Evolutionary conservation across 176 grass and related monocot genomes (phyloP).

Genomic region (Oryza meyeriana): DNA sequence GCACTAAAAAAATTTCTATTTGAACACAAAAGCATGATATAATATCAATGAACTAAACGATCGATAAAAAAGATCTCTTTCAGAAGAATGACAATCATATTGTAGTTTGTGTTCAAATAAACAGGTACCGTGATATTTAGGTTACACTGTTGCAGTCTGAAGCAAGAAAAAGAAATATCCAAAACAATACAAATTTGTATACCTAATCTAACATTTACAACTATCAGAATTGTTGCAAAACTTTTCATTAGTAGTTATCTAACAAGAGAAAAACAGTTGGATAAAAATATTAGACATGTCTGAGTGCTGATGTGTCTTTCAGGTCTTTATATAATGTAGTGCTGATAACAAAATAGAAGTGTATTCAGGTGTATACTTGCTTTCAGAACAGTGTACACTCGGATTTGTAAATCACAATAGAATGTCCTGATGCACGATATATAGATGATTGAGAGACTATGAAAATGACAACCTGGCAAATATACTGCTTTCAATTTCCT

Average conservation of each 20-base stretch:
- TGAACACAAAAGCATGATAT: neutral
- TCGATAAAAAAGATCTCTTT: neutral
- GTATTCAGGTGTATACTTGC: neutral
- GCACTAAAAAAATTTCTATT: neutral
- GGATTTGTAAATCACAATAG: neutral
- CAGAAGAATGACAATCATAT: neutral
- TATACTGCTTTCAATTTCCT: neutral
- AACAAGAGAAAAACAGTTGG: neutral
- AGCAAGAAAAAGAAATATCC: neutral
- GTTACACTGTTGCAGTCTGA: neutral
- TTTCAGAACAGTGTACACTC: neutral
- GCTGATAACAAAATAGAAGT: neutral
- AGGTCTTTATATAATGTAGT: neutral
- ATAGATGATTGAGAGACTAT: neutral
- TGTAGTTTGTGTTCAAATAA: neutral
- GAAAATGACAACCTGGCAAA: neutral
- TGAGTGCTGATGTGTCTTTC: neutral
- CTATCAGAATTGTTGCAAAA: neutral
- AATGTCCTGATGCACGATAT: neutral
- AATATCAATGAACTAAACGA: neutral
- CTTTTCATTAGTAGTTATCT: neutral
- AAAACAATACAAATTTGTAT: neutral
- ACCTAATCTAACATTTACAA: neutral
- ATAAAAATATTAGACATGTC: neutral
- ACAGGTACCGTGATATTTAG: neutral